Conservation (phyloP, 1,284 basidiomycete species). For the Ganoderma sinense region DNA sequence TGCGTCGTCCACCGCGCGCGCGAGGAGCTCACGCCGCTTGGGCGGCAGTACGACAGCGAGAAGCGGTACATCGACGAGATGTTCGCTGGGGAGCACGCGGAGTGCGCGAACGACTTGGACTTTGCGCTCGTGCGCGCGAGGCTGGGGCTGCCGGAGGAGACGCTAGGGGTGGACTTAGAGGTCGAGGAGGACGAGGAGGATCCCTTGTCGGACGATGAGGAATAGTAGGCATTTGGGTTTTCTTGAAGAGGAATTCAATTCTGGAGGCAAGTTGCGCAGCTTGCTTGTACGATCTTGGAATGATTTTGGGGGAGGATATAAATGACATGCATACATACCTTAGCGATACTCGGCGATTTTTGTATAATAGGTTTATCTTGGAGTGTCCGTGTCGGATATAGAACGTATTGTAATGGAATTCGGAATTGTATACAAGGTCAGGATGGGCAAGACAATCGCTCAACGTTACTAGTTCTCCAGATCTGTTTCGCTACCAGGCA, state of each 20-base stretch:
- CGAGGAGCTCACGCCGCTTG: slow-evolving; percentile 31
- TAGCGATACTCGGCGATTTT: neutral
- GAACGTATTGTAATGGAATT: neutral
- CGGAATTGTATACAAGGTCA: too few species aligned
- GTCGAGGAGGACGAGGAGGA: slow-evolving; percentile 13
- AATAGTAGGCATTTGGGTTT: slow-evolving; percentile 3
- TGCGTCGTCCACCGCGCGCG: slow-evolving; percentile 32
- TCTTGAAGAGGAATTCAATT: neutral
- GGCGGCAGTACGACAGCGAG: slow-evolving; percentile 25
- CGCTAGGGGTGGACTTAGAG: slow-evolving; percentile 12
- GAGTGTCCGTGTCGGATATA: neutral
- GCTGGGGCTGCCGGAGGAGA: slow-evolving; percentile 24
- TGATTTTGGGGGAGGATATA: neutral
- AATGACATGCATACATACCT: neutral
- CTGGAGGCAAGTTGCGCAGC: neutral
- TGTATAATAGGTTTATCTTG: neutral
- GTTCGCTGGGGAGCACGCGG: slow-evolving; percentile 15
- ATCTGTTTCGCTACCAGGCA: too few species aligned
- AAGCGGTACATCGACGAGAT: slow-evolving; percentile 28
- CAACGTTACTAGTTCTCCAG: too few species aligned
- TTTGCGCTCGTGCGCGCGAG: slow-evolving; percentile 25
- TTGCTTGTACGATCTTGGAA: slow-evolving; percentile 4
- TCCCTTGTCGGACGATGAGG: slow-evolving; percentile 25
- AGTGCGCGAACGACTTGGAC: slow-evolving; percentile 27
- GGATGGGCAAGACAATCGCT: too few species aligned